Percentiles rank a stretch among this genome's conserved stretches.
Evolutionary conservation across 78 protist species (phyloP).

Genomic region (Pelomyxa schiedti): DNA sequence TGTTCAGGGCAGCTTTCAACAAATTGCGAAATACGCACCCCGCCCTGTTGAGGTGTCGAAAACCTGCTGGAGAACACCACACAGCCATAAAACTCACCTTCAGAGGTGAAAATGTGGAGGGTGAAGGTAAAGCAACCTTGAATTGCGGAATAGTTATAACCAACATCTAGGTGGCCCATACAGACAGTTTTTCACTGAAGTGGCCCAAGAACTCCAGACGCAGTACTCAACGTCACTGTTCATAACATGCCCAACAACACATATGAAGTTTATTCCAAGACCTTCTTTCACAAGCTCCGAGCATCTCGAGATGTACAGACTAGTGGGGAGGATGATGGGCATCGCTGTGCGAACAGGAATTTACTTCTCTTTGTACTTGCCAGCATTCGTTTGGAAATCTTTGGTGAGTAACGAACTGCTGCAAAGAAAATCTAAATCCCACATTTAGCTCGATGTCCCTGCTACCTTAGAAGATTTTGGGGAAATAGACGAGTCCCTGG

Average conservation of each 20-base stretch:
- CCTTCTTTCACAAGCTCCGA: not conserved
- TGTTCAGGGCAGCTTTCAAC: not conserved
- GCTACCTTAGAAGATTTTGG: not conserved
- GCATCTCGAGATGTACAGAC: not conserved
- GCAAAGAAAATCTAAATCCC: no score
- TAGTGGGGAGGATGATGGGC: conserved; percentile 22
- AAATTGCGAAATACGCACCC: not conserved
- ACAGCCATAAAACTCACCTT: conserved; percentile 8
- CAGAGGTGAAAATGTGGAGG: conserved; percentile 21
- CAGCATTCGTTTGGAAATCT: conserved; percentile 14
- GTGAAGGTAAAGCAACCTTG: no score
- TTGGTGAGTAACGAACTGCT: not conserved
- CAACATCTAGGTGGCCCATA: no score
- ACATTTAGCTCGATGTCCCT: no score
- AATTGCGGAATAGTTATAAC: no score
- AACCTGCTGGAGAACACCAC: conserved; percentile 15
- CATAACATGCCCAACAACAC: conserved; percentile 4
- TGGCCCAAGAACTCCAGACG: conserved; percentile 8
- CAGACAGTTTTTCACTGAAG: conserved; percentile 18
- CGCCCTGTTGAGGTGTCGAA: not conserved
- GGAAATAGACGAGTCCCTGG: conserved; percentile 9
- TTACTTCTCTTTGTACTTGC: not conserved
- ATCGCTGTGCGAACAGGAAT: conserved; percentile 11
- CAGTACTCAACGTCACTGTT: not conserved
- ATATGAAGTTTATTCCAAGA: not conserved